phyloP scores from a whole-genome alignment of 1,284 basidiomycete genomes.

The Cronartium quercuum region DNA sequence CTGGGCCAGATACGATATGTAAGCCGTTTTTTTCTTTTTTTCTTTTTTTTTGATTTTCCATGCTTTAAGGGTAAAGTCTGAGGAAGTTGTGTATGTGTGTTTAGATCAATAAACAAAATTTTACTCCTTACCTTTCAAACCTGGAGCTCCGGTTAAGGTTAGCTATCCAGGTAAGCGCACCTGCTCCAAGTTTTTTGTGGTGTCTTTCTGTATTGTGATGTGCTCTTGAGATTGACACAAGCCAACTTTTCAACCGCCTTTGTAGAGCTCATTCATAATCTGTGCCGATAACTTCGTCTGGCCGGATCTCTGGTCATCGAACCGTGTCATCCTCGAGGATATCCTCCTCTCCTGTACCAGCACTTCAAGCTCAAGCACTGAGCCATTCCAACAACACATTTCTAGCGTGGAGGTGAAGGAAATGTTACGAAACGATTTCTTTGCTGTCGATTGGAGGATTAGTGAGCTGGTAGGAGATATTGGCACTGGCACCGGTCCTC shows the following conservation, averaged over 20 bases:
- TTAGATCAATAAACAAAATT: slow-evolving; percentile 29
- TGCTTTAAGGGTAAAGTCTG: not conserved
- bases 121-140: slow-evolving; percentile 27
- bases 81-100: not conserved
- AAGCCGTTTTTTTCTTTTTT: not conserved
- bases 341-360: slow-evolving; percentile 20
- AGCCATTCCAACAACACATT: slow-evolving; percentile 4
- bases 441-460: slow-evolving; percentile 33
- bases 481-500: slow-evolving; percentile 24
- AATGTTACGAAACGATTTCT: slow-evolving; percentile 35
- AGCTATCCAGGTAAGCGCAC: slow-evolving; percentile 29
- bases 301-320: slow-evolving; percentile 36
- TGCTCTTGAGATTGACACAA: not conserved
- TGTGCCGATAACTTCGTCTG: slow-evolving; percentile 38
- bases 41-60: not conserved
- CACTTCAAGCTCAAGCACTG: not conserved
- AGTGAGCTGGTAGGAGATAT: slow-evolving; percentile 34
- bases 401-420: slow-evolving; percentile 10
- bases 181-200: not conserved
- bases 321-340: slow-evolving; percentile 21
- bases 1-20: slow-evolving; percentile 34
- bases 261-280: slow-evolving; percentile 35
- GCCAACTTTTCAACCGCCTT: not conserved
- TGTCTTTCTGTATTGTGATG: not conserved
- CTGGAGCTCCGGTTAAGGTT: slow-evolving; percentile 32